phyloP scores from a whole-genome alignment of 306 rosid species.

The Canavalia gladiata region DNA sequence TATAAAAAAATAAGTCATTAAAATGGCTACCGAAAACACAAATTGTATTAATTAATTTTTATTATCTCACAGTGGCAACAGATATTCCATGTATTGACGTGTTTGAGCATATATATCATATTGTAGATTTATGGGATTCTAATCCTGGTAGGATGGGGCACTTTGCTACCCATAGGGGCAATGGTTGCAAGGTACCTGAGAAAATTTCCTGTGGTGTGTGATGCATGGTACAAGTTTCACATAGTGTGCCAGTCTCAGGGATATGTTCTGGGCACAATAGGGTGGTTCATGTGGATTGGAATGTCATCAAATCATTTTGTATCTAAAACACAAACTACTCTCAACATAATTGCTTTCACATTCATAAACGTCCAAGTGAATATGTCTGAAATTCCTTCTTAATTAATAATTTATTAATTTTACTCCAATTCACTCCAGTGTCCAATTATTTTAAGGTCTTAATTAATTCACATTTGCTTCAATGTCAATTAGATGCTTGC shows the following conservation, averaged over 20 bases:
- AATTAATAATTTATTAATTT: not conserved
- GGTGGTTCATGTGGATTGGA: conserved; percentile 55
- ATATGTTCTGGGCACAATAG: conserved; percentile 58
- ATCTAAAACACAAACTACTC: conserved; percentile 44
- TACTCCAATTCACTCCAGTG: not conserved
- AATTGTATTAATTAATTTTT: no score
- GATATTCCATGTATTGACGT: no score
- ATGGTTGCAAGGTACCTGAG: conserved; percentile 62
- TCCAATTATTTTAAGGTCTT: not conserved
- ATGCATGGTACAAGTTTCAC: conserved; percentile 59
- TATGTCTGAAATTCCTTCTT: not conserved
- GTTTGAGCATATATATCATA: conserved; percentile 3
- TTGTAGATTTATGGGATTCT: conserved; percentile 53
- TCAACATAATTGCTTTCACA: conserved; percentile 55
- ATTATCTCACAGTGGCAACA: no score
- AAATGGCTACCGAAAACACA: no score
- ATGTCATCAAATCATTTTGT: conserved; percentile 47
- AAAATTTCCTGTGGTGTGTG: conserved; percentile 49
- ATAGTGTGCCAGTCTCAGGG: conserved; percentile 58
- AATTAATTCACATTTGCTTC: not conserved
- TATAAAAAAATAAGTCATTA: no score
- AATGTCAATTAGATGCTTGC: conserved; percentile 56
- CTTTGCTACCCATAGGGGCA: conserved; percentile 63
- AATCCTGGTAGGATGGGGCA: conserved; percentile 70
- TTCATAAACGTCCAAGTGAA: conserved; percentile 63